These are phyloP conservation scores for Clausena lansium DNA, from an alignment of 345 rosid genomes.

Conservation along the genomic window DNA sequence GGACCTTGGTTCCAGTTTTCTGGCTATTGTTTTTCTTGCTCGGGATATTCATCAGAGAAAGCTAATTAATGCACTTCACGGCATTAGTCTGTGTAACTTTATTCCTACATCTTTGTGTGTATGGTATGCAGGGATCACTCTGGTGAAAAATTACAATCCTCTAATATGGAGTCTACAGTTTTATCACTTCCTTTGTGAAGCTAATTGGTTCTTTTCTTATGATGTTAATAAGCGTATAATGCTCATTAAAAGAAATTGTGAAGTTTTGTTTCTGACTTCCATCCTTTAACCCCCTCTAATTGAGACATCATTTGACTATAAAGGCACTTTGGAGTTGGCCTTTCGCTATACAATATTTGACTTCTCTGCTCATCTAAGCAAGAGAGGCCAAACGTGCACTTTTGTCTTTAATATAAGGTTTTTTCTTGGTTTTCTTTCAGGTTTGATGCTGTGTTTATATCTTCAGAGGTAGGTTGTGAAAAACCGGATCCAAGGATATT, in stretches of 20 bases:
- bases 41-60: background rate
- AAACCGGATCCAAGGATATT: constrained; percentile 79
- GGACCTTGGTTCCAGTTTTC: background rate
- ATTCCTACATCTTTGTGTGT: background rate
- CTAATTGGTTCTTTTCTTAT: constrained; percentile 6
- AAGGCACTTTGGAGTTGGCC: background rate
- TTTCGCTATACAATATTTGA: background rate
- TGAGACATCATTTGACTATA: constrained; percentile 6
- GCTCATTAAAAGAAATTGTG: constrained; percentile 1
- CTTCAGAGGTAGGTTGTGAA: constrained; percentile 83
- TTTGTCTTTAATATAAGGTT: background rate
- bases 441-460: constrained; percentile 78
- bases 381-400: background rate
- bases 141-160: background rate
- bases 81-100: background rate
- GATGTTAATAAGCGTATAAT: constrained; percentile 3
- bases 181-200: background rate
- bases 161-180: background rate
- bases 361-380: background rate
- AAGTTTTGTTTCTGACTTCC: background rate
- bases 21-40: background rate
- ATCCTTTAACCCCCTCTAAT: background rate
- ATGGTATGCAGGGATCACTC: background rate
- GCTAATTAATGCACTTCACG: background rate
- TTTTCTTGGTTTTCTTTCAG: constrained; percentile 30